Evolutionary conservation across 2,329 filamentous ascomycete genomes (phyloP).

Genomic region (Cordyceps fumosorosea): DNA sequence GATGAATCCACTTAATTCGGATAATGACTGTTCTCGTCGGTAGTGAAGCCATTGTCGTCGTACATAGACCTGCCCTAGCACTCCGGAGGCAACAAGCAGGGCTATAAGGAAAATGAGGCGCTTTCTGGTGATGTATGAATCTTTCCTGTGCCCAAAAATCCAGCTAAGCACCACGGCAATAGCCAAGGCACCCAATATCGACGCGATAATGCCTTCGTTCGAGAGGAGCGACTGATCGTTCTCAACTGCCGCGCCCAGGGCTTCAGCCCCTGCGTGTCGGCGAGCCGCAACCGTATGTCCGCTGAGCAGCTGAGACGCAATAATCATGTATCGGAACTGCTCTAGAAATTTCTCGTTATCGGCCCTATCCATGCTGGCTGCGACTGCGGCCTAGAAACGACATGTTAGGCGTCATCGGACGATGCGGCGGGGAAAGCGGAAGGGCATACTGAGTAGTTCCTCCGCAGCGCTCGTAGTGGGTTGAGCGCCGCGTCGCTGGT

Average conservation of each 20-base stretch:
- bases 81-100: conserved; percentile 47
- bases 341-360: conserved; percentile 85
- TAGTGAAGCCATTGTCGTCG: conserved; percentile 77
- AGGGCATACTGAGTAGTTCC: conserved; percentile 45
- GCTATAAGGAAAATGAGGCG: conserved; percentile 43
- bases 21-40: conserved; percentile 66
- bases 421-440: not conserved
- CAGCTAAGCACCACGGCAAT: conserved; percentile 70
- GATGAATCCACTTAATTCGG: conserved; percentile 62
- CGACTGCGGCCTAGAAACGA: conserved; percentile 54
- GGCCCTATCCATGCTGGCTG: conserved; percentile 63
- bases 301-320: conserved; percentile 82
- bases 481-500: conserved; percentile 28
- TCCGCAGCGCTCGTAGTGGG: conserved; percentile 39
- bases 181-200: conserved; percentile 45
- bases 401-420: not conserved
- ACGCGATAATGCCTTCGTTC: conserved; percentile 43
- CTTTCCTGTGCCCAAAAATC: conserved; percentile 46
- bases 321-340: conserved; percentile 86
- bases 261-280: conserved; percentile 20
- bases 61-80: conserved; percentile 60
- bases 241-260: conserved; percentile 12
- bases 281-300: conserved; percentile 51
- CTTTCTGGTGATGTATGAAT: conserved; percentile 48
- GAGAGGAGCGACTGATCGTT: conserved; percentile 28